Conservation (phyloP, 2,329 filamentous ascomycete genomes). For the Huntiella bhutanensis region DNA sequence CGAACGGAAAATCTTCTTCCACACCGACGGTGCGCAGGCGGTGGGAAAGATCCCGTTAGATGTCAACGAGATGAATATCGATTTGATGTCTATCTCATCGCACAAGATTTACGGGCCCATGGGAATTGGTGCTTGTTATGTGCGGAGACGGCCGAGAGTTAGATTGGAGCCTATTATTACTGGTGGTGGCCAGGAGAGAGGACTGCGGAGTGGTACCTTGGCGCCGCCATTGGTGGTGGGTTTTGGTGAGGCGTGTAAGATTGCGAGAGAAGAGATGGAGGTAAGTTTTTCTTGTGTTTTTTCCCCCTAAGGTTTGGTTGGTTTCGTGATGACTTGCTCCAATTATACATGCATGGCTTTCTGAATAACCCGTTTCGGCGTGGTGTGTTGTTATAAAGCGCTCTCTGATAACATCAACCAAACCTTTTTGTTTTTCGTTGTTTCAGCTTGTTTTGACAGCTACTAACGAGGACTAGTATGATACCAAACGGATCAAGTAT, state of each 20-base stretch:
- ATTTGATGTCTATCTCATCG: constrained; percentile 95
- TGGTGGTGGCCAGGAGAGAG: constrained; percentile 89
- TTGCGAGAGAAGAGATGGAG: constrained; percentile 75
- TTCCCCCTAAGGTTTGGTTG: constrained; percentile 12
- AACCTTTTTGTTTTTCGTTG: constrained; percentile 3
- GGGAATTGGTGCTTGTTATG: constrained; percentile 90
- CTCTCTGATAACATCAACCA: constrained; percentile 33
- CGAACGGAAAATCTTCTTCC: constrained; percentile 88
- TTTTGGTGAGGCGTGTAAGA: constrained; percentile 86
- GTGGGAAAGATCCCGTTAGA: constrained; percentile 97
- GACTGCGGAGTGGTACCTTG: constrained; percentile 81
- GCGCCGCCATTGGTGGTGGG: constrained; percentile 78
- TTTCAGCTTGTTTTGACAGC: neutral
- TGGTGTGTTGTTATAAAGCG: constrained; percentile 45
- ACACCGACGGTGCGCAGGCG: constrained; percentile 88
- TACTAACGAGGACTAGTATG: constrained; percentile 47
- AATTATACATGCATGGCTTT: constrained; percentile 70
- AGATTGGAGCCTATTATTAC: constrained; percentile 91
- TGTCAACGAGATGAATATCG: constrained; percentile 94
- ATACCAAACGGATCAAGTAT: constrained; percentile 61
- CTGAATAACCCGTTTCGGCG: constrained; percentile 52
- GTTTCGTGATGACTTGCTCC: constrained; percentile 56
- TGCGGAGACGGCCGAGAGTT: constrained; percentile 79
- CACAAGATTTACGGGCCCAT: constrained; percentile 99
- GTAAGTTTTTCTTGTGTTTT: constrained; percentile 36